These are phyloP conservation scores for Coccinonectria pachysandricola DNA, from an alignment of 2,329 filamentous ascomycete genomes.

Conservation along the genomic window DNA sequence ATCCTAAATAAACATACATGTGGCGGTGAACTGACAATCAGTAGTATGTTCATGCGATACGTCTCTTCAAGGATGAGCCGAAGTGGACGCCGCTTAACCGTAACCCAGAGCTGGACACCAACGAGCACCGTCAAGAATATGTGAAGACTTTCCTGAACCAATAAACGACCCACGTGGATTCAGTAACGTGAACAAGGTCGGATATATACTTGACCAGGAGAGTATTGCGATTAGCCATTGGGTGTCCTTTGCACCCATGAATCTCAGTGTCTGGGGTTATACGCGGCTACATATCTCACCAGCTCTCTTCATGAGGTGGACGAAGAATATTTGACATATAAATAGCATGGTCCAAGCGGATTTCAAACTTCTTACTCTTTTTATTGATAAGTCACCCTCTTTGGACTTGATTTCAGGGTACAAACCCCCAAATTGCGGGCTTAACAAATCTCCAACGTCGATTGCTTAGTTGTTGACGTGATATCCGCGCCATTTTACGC, in stretches of 20 bases:
- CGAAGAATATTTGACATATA: too few relatives aligned
- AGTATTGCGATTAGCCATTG: too few relatives aligned
- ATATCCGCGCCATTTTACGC: conserved; percentile 2
- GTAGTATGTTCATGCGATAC: conserved; percentile 91
- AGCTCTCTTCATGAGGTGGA: too few relatives aligned
- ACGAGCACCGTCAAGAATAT: conserved; percentile 71
- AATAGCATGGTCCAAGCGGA: too few relatives aligned
- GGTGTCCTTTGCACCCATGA: too few relatives aligned
- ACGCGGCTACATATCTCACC: too few relatives aligned
- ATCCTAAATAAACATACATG: too few relatives aligned
- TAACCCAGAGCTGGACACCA: conserved; percentile 63
- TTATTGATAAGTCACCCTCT: too few relatives aligned
- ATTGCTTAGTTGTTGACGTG: conserved; percentile 2
- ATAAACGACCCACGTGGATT: conserved; percentile 15
- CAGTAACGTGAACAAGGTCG: background rate
- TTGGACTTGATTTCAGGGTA: too few relatives aligned
- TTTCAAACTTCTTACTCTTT: too few relatives aligned
- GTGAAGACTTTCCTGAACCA: conserved; percentile 38
- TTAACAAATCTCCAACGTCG: conserved; percentile 1
- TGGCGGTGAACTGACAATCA: conserved; percentile 1
- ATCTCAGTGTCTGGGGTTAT: too few relatives aligned
- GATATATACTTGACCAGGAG: background rate
- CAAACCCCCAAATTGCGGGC: background rate
- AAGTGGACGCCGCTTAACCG: conserved; percentile 96
- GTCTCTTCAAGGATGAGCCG: conserved; percentile 94